Base-by-base conservation (phyloP, 1,284 basidiomycete species). In the Albatrellus sp. region DNA sequence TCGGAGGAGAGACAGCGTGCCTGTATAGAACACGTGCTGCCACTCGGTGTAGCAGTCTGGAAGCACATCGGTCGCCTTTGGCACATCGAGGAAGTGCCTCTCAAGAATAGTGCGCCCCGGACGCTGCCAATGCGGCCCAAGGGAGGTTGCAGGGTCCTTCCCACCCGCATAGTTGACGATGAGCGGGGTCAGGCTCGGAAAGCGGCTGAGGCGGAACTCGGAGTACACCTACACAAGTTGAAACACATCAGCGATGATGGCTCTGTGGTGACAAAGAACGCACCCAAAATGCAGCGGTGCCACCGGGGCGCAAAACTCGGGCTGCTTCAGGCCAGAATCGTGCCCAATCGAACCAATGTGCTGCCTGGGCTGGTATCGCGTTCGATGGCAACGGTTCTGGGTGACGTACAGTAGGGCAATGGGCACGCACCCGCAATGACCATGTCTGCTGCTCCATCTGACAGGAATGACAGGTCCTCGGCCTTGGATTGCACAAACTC, bases 261-360 rank as follows among this genome's bases (percentile, higher is more conserved):
- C 33, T 41, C 31, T 29, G 43, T n/a, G 29, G 38, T 40, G 13
- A 6, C 33, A n/a, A n/a, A 7, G 42, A n/a, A 59, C 72, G 32
- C 47, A 86, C 86, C 77, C 86, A 89, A 52, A 86, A 79, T 2
- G 84, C 85, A 6, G 79, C 75, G 0, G 76, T 82, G 0, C 88
- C 90, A 8, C 77, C 72, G 0, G 68, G 72, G 34, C 74, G 68
- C 42, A 91, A 61, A 2, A 85, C 69, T 1, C 83, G 69, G 1
- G 69, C 67, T 1, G 80, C 63, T 57, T 89, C 79, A 0, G 68
- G 71, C 84, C 89, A 92, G 5, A 83, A 67, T 48, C 68, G 72
- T 3, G 60, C 56, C 70, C 84, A 86, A 55, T 90, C 69, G 57
- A 92, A 92, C 89, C 89, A 92, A 58, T 94, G 90, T 0, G 80